Percentiles rank a stretch among this genome's conserved stretches.
phyloP scores from a whole-genome alignment of 208 protist genomes.

The Kentomonas sorsogonicus region DNA sequence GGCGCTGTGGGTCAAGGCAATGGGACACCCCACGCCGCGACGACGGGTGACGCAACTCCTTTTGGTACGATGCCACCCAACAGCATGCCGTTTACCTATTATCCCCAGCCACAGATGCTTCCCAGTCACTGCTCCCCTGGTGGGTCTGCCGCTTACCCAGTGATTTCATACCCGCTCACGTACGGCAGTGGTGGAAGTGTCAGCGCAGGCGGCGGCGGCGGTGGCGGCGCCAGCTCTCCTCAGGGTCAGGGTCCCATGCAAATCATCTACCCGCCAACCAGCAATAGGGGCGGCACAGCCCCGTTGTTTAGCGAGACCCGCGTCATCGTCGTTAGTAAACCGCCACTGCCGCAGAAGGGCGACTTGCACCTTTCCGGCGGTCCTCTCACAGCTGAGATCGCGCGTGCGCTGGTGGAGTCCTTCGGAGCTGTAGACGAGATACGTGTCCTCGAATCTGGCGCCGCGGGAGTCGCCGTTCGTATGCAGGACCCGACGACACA shows the following conservation, averaged over 20 bases:
- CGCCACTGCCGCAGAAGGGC: conserved; percentile 47
- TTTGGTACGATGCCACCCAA: too few species aligned
- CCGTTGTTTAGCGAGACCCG: too few species aligned
- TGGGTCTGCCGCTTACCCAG: too few species aligned
- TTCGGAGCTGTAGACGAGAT: conserved; percentile 61
- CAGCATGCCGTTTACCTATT: too few species aligned
- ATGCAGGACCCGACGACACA: conserved; percentile 52
- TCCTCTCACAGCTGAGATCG: conserved; percentile 43
- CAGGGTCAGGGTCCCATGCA: conserved; percentile 28
- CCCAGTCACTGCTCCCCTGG: too few species aligned
- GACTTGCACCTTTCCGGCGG: conserved; percentile 69
- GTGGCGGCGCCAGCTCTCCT: not conserved
- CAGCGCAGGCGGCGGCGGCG: not conserved
- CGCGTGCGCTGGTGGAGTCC: conserved; percentile 53
- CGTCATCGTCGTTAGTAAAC: conserved; percentile 26
- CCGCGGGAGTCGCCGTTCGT: conserved; percentile 40
- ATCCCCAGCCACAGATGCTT: too few species aligned
- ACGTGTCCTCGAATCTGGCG: conserved; percentile 34
- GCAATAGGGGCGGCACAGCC: too few species aligned
- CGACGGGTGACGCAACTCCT: too few species aligned
- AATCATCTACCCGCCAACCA: conserved; percentile 47
- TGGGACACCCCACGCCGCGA: too few species aligned
- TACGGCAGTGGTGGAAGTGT: too few species aligned
- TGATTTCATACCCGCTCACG: too few species aligned
- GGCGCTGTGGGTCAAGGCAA: too few species aligned